phyloP scores from a whole-genome alignment of 345 rosid species.

The Erucastrum elatum region DNA sequence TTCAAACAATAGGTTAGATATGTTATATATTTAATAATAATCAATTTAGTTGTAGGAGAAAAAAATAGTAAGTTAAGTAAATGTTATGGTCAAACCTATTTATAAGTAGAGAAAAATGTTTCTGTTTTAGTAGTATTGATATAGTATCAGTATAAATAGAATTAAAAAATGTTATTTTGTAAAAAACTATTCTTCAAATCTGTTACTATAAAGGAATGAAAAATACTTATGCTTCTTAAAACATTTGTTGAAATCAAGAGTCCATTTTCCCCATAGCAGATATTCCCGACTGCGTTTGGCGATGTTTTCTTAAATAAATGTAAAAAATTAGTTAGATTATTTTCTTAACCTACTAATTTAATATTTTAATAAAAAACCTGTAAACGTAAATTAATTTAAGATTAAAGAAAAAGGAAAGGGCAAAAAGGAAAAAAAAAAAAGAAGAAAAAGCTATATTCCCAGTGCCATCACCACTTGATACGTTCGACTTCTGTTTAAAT shows the following conservation, averaged over 20 bases:
- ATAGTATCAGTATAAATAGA: no score
- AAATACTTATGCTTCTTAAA: no score
- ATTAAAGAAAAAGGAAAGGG: neutral
- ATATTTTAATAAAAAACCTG: neutral
- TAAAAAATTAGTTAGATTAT: neutral
- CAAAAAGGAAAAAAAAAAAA: neutral
- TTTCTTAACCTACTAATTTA: neutral
- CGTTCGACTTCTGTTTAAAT: conserved; percentile 34
- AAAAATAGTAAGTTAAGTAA: no score
- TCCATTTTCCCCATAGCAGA: neutral
- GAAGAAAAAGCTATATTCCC: conserved; percentile 13
- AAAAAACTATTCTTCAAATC: no score
- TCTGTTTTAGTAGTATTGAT: no score
- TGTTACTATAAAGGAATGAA: no score
- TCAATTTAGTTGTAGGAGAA: no score
- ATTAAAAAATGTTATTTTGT: no score
- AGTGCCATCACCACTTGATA: conserved; percentile 17
- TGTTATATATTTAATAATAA: no score
- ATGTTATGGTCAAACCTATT: no score
- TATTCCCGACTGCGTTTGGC: conserved; percentile 4
- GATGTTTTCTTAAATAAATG: conserved; percentile 1
- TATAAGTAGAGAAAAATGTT: no score
- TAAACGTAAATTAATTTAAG: neutral
- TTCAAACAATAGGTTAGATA: no score
- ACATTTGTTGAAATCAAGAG: neutral